phyloP scores from a whole-genome alignment of 495 filamentous ascomycete species.

The Chaetomium fimeti region DNA sequence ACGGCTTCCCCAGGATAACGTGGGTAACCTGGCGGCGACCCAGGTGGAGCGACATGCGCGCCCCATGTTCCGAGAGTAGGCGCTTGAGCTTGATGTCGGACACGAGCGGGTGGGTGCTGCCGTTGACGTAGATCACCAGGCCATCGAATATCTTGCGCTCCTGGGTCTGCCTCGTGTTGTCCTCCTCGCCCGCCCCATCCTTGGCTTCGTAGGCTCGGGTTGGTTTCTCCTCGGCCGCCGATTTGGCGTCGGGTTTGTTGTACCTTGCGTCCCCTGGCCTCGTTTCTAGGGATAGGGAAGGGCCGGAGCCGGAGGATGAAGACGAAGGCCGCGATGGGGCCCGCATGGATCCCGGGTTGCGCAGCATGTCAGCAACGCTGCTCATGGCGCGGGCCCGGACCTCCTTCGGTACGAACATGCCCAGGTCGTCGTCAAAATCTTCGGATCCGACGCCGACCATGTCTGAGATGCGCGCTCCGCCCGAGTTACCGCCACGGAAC shows the following conservation, averaged over 20 bases:
- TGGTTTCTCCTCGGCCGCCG: constrained; percentile 35
- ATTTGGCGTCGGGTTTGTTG: not conserved
- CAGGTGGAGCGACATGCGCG: constrained; percentile 62
- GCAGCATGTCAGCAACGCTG: constrained; percentile 51
- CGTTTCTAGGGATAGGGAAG: not conserved
- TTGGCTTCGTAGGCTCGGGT: constrained; percentile 37
- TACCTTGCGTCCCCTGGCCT: not conserved
- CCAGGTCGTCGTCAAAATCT: constrained; percentile 47
- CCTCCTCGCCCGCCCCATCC: constrained; percentile 33
- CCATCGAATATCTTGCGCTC: constrained; percentile 58
- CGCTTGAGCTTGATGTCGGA: constrained; percentile 86
- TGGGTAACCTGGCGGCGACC: constrained; percentile 76
- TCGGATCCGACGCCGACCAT: constrained; percentile 56
- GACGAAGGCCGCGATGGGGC: constrained; percentile 21
- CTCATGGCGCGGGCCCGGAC: constrained; percentile 41
- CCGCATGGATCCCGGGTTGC: constrained; percentile 45
- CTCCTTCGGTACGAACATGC: constrained; percentile 45
- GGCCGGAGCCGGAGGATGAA: not conserved
- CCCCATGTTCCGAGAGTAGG: constrained; percentile 72
- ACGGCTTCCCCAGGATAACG: constrained; percentile 71
- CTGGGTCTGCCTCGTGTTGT: constrained; percentile 28
- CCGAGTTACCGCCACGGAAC: constrained; percentile 54
- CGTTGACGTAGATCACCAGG: constrained; percentile 81
- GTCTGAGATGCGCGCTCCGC: constrained; percentile 56
- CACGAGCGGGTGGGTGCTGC: constrained; percentile 74